phyloP scores from a whole-genome alignment of 2,329 filamentous ascomycete species.

The Cladosporium sp. region DNA sequence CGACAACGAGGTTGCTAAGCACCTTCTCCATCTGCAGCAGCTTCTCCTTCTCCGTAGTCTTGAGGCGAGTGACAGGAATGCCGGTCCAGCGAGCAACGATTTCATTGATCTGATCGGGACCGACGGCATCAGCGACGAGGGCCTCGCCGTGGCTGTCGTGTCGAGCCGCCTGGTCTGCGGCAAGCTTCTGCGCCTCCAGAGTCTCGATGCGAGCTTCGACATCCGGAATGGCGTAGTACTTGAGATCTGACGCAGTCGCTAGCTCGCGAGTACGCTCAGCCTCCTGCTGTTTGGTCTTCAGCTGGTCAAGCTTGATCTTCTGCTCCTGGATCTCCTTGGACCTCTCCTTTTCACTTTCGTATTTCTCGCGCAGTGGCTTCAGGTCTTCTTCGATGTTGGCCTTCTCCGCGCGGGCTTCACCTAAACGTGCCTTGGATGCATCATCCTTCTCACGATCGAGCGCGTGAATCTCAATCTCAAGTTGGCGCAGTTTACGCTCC shows the following conservation, averaged over 20 bases:
- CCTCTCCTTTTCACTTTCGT: conserved; percentile 86
- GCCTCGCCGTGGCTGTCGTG: conserved; percentile 59
- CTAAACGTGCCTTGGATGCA: conserved; percentile 77
- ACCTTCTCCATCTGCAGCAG: conserved; percentile 94
- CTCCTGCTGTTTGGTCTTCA: conserved; percentile 89
- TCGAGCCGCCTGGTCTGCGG: conserved; percentile 68
- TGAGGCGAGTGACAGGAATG: conserved; percentile 90
- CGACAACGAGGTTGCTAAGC: conserved; percentile 79
- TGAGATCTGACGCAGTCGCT: conserved; percentile 82
- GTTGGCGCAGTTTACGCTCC: conserved; percentile 81
- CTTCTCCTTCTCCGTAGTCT: conserved; percentile 96
- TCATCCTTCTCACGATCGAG: conserved; percentile 92
- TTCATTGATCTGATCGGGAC: conserved; percentile 97
- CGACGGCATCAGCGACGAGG: conserved; percentile 88
- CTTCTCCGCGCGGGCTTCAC: conserved; percentile 81
- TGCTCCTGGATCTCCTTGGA: conserved; percentile 90
- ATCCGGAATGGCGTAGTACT: conserved; percentile 97
- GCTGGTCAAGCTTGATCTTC: conserved; percentile 88
- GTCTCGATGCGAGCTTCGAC: conserved; percentile 74
- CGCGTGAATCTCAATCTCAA: conserved; percentile 97
- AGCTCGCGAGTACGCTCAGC: conserved; percentile 85
- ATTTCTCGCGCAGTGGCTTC: conserved; percentile 87
- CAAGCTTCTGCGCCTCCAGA: conserved; percentile 73
- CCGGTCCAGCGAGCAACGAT: conserved; percentile 98
- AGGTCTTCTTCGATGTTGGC: conserved; percentile 94